These are phyloP conservation scores for Medicago arabica DNA, from an alignment of 306 rosid genomes.

Conservation along the genomic window DNA sequence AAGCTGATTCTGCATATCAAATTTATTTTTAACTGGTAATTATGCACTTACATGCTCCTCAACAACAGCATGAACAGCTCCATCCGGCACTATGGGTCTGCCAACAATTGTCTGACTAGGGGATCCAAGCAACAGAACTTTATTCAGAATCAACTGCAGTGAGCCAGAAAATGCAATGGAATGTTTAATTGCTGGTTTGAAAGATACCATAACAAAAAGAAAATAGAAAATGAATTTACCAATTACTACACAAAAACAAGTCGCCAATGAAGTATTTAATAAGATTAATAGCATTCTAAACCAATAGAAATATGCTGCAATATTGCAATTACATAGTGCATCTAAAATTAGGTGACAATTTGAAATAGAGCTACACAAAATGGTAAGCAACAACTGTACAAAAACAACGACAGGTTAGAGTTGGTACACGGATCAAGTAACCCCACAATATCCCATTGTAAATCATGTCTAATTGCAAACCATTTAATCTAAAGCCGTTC, in stretches of 20 bases:
- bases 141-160: slow-evolving; percentile 77
- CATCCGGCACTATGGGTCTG: slow-evolving; percentile 82
- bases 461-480: slow-evolving; percentile 4
- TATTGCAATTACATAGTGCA: slow-evolving; percentile 2
- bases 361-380: slow-evolving; percentile 2
- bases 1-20: slow-evolving; percentile 21
- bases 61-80: slow-evolving; percentile 84
- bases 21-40: slow-evolving; percentile 30
- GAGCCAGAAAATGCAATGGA: slow-evolving; percentile 27
- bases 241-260: slow-evolving; percentile 12
- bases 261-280: slow-evolving; percentile 1
- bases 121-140: slow-evolving; percentile 84
- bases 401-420: background rate
- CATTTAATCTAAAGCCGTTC: background rate
- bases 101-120: slow-evolving; percentile 82
- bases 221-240: slow-evolving; percentile 10
- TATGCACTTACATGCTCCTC: slow-evolving; percentile 90
- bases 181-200: slow-evolving; percentile 2
- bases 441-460: background rate
- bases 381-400: background rate
- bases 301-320: slow-evolving; percentile 19
- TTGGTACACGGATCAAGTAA: background rate
- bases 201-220: slow-evolving; percentile 26
- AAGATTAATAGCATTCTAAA: slow-evolving; percentile 6
- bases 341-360: slow-evolving; percentile 1